Conservation (phyloP, 73 alveolate genomes). For the Symbiodinium pilosum region DNA sequence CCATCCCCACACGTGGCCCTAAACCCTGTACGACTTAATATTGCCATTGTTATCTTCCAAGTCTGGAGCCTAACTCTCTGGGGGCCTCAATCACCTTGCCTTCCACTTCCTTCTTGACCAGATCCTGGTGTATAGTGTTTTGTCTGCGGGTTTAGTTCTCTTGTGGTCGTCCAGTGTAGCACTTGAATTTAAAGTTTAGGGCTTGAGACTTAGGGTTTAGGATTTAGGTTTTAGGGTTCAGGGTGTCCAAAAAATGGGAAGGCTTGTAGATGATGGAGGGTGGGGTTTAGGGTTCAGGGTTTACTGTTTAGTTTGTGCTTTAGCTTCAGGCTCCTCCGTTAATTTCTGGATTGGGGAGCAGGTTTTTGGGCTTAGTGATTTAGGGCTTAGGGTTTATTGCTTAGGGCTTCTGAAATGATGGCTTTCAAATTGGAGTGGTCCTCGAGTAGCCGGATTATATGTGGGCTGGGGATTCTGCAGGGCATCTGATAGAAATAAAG, state of each 20-base stretch:
- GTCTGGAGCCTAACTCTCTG: background rate
- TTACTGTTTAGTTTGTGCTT: background rate
- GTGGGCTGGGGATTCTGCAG: too few species aligned
- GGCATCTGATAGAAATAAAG: too few species aligned
- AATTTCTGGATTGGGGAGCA: background rate
- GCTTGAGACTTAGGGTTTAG: background rate
- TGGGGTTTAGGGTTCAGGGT: background rate
- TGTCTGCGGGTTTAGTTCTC: background rate
- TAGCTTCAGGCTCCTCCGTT: background rate
- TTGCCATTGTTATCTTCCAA: background rate
- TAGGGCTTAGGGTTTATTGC: background rate
- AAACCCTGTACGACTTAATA: background rate
- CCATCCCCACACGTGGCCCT: too few species aligned
- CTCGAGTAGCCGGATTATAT: background rate
- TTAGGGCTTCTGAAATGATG: background rate
- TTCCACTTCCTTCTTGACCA: constrained; percentile 87
- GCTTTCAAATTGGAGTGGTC: too few species aligned
- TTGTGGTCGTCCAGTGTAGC: too few species aligned
- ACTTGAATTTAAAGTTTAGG: background rate
- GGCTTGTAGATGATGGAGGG: background rate
- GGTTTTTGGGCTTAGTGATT: background rate
- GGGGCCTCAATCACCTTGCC: constrained; percentile 62
- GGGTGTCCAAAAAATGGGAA: background rate
- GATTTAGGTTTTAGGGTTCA: background rate
- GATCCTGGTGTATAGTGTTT: background rate